Conservation (phyloP, 2,329 filamentous ascomycete genomes). For the Cordyceps militaris region DNA sequence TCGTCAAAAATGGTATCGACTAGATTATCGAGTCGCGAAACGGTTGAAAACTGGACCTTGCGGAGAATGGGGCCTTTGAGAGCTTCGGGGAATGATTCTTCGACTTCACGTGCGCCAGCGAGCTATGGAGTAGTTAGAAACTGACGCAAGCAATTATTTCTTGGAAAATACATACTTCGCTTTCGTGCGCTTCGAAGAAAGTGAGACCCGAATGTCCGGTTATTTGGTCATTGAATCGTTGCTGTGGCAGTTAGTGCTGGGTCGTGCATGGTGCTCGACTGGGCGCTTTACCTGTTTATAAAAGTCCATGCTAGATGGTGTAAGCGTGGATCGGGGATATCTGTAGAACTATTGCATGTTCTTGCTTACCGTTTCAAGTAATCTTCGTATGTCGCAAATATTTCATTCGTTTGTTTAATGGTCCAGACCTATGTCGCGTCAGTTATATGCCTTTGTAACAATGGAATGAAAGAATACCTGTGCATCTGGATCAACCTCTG, state of each 20-base stretch:
- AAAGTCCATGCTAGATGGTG: slow-evolving; percentile 67
- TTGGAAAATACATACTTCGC: slow-evolving; percentile 60
- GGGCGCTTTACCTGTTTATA: slow-evolving; percentile 67
- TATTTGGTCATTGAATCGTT: slow-evolving; percentile 90
- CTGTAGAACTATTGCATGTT: not conserved
- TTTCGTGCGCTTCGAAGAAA: slow-evolving; percentile 87
- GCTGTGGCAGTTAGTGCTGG: slow-evolving; percentile 40
- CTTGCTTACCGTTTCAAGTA: slow-evolving; percentile 70
- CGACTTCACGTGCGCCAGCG: slow-evolving; percentile 78
- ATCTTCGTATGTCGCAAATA: slow-evolving; percentile 82
- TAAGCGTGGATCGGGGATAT: slow-evolving; percentile 10
- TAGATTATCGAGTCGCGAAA: slow-evolving; percentile 79
- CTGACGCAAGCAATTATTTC: not conserved
- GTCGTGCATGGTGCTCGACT: slow-evolving; percentile 17
- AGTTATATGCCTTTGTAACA: slow-evolving; percentile 8
- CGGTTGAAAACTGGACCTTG: slow-evolving; percentile 83
- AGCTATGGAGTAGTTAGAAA: slow-evolving; percentile 39
- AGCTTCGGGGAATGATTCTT: slow-evolving; percentile 84
- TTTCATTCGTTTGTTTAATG: slow-evolving; percentile 81
- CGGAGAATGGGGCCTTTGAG: slow-evolving; percentile 86
- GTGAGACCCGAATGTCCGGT: slow-evolving; percentile 86
- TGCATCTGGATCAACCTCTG: slow-evolving; percentile 67
- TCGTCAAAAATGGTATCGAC: slow-evolving; percentile 64
- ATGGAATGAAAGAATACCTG: slow-evolving; percentile 54
- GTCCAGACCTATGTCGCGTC: slow-evolving; percentile 70